Conservation (phyloP, 164 flowering plant genomes). For the Vitis cinerea region DNA sequence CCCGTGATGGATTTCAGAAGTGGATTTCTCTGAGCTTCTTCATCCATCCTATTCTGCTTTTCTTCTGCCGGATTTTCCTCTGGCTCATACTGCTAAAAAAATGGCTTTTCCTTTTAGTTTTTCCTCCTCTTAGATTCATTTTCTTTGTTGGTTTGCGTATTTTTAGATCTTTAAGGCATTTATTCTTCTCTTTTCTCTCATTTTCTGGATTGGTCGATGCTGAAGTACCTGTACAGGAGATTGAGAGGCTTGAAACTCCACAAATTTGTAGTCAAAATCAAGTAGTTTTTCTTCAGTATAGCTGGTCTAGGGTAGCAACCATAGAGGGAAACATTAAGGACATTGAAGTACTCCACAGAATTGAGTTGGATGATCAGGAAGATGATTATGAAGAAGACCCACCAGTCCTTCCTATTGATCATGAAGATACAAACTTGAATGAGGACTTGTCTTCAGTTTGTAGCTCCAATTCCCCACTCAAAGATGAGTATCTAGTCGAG, state of each 20-base stretch:
- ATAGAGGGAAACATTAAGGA: background rate
- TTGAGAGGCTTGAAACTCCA: slow-evolving; percentile 7
- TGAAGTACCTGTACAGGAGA: slow-evolving; percentile 10
- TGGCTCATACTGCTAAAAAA: slow-evolving; percentile 27
- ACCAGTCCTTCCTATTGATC: background rate
- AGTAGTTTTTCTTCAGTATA: background rate
- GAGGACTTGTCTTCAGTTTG: background rate
- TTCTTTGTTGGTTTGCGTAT: slow-evolving; percentile 7
- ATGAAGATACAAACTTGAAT: background rate
- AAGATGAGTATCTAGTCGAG: background rate
- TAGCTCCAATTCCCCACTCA: background rate
- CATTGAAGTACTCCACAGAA: background rate
- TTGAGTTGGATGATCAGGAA: background rate
- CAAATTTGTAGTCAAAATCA: slow-evolving; percentile 9
- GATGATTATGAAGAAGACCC: slow-evolving; percentile 2
- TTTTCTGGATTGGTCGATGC: background rate
- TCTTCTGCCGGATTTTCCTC: slow-evolving; percentile 38
- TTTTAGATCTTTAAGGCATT: slow-evolving; percentile 4
- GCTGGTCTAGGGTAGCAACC: slow-evolving; percentile 1
- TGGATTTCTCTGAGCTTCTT: slow-evolving; percentile 52
- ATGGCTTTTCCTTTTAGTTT: slow-evolving; percentile 13
- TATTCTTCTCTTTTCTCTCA: background rate
- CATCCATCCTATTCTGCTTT: slow-evolving; percentile 44
- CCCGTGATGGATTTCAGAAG: slow-evolving; percentile 45
- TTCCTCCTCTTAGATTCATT: slow-evolving; percentile 12